phyloP scores from a whole-genome alignment of 75 land plant genomes.

The Pseudotsuga menziesii region DNA sequence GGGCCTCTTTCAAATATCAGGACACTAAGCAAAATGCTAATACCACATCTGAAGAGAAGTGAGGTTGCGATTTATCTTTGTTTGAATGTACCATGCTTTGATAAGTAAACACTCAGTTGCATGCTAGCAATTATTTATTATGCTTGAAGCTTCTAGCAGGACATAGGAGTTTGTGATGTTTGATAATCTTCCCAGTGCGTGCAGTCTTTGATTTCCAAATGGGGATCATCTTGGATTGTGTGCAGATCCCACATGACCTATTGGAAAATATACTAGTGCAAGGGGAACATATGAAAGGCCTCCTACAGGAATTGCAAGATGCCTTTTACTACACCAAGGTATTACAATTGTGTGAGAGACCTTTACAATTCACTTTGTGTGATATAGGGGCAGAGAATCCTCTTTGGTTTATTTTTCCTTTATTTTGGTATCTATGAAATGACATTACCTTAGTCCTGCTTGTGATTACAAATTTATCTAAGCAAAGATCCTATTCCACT shows the following conservation, averaged over 20 bases:
- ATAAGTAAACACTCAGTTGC: background rate
- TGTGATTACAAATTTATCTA: too few relatives aligned
- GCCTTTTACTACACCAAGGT: conserved; percentile 76
- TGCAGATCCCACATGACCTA: conserved; percentile 83
- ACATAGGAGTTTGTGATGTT: background rate
- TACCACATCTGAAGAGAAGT: conserved; percentile 69
- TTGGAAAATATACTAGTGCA: conserved; percentile 84
- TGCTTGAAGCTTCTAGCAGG: too few relatives aligned
- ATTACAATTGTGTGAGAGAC: background rate
- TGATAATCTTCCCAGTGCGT: background rate
- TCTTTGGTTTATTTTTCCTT: background rate
- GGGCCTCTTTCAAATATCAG: conserved; percentile 82
- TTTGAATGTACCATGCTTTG: background rate
- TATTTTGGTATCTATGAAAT: too few relatives aligned
- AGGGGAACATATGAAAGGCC: conserved; percentile 79
- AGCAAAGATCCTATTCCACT: too few relatives aligned
- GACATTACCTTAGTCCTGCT: too few relatives aligned
- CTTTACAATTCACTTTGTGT: too few relatives aligned
- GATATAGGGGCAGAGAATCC: background rate
- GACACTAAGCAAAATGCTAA: conserved; percentile 74
- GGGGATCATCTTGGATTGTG: background rate
- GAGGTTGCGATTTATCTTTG: conserved; percentile 58
- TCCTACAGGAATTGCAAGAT: conserved; percentile 85
- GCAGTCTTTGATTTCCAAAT: background rate
- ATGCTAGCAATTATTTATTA: too few relatives aligned